Evolutionary conservation across 371 early-diverging fungal species (phyloP), one percentile per base, ranked within the genome.

Genomic region (Lichtheimia ornata): DNA sequence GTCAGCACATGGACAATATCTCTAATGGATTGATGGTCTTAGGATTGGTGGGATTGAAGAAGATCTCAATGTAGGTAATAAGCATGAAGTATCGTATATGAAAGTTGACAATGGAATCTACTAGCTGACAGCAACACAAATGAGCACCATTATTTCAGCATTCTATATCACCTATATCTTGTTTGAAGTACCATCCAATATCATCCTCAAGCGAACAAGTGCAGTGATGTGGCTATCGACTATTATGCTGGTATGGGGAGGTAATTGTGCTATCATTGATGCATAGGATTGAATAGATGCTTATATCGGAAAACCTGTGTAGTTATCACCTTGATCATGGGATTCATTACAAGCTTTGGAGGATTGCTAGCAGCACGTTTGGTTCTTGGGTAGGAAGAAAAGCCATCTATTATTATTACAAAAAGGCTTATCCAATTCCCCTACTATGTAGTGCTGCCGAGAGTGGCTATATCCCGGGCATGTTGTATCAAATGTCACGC

Each of bases 231-330:
- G 80, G 80, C 56, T 79, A 35, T 74, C 77, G 6, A 66, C 69
- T 3, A 71, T 76, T 14, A 79, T 79, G 80, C 50, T 73, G n/a
- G 52, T 70, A 18, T 79, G 80, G 80, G 80, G 80, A 15, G 52
- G 62, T 62, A 62, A 40, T 15, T 28, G 22, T 22, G 28, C 2
- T 5, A 5, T 15, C 15, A 45, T 45, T 50, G 30, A 42, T n/a
- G 18, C 28, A 20, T 18, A 14, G 13, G 2, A 41, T 20, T 12
- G 40, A 3, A 18, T 22, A 22, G 2, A 47, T 22, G 42, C 11
- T 22, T 42, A 40, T 28, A 12, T 14, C 1, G 53, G 15, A 30
- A 35, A 6, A 35, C 25, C 12, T 59, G 18, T 50, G 4, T 41
- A 42, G 22, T 61, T 43, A 53, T 66, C 25, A 66, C 66, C 13